Conservation (phyloP, 1,284 basidiomycete species). For the Ustilago tritici region DNA sequence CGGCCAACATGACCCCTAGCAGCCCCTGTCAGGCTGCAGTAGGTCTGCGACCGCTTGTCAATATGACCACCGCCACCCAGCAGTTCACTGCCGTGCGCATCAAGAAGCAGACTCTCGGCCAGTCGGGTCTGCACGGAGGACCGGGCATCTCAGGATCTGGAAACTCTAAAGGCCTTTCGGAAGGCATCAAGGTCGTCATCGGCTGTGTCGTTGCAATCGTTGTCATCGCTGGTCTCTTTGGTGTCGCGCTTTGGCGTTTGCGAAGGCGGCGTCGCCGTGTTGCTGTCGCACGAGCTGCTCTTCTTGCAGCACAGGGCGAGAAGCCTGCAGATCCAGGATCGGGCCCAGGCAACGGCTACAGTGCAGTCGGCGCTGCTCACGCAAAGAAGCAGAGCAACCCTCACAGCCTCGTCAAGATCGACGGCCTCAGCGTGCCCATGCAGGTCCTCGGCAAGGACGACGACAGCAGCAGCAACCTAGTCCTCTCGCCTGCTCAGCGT, state of each 20-base stretch:
- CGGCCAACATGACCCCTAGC: slow-evolving; percentile 27
- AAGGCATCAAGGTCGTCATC: slow-evolving; percentile 60
- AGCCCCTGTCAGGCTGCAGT: slow-evolving; percentile 52
- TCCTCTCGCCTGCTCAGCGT: slow-evolving; percentile 51
- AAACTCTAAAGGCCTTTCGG: slow-evolving; percentile 50
- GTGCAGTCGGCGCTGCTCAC: slow-evolving; percentile 25
- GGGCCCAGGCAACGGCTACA: slow-evolving; percentile 9
- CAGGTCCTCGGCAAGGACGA: slow-evolving; percentile 48
- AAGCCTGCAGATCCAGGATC: slow-evolving; percentile 15
- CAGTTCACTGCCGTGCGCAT: slow-evolving; percentile 62
- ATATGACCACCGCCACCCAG: slow-evolving; percentile 46
- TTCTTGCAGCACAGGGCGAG: slow-evolving; percentile 27
- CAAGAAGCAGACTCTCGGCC: slow-evolving; percentile 56
- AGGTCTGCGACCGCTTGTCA: slow-evolving; percentile 56
- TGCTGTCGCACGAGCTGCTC: slow-evolving; percentile 42
- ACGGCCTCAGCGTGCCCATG: slow-evolving; percentile 46
- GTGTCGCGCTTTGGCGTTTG: slow-evolving; percentile 52
- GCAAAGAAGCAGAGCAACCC: slow-evolving; percentile 51
- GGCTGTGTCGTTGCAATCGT: slow-evolving; percentile 54
- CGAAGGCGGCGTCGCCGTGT: slow-evolving; percentile 41
- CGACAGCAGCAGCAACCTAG: slow-evolving; percentile 46
- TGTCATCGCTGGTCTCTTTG: slow-evolving; percentile 52
- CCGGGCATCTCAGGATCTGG: slow-evolving; percentile 24
- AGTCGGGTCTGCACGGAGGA: slow-evolving; percentile 36
- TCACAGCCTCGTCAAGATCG: slow-evolving; percentile 43